These are phyloP conservation scores for Botrytis elliptica DNA, from an alignment of 2,329 filamentous ascomycete genomes.

Conservation along the genomic window DNA sequence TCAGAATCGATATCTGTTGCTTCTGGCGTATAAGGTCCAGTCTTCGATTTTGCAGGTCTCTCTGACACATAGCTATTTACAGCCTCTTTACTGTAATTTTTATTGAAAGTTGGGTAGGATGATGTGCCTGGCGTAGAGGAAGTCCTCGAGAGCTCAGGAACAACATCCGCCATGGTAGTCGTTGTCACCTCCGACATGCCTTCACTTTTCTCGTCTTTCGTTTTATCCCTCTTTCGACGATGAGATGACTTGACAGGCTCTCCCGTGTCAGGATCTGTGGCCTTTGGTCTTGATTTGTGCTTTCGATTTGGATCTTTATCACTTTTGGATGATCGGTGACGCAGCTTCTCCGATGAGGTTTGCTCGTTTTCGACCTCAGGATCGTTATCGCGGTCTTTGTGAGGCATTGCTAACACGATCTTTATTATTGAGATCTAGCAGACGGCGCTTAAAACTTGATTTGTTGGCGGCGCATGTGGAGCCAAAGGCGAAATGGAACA, in stretches of 20 bases:
- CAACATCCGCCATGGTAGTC: conserved; percentile 47
- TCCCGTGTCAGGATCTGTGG: conserved; percentile 38
- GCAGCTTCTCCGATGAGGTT: conserved; percentile 32
- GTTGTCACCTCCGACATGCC: conserved; percentile 31
- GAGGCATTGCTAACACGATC: conserved; percentile 22
- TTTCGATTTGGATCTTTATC: conserved; percentile 38
- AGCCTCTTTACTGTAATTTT: conserved; percentile 86
- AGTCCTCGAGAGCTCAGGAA: conserved; percentile 46
- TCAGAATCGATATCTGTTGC: conserved; percentile 64
- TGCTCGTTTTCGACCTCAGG: conserved; percentile 33
- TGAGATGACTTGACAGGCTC: conserved; percentile 36
- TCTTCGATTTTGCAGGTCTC: conserved; percentile 28
- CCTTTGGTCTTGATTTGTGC: conserved; percentile 38
- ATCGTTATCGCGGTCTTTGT: conserved; percentile 30
- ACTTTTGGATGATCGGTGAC: conserved; percentile 34
- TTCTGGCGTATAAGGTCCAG: conserved; percentile 61
- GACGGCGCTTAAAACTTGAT: conserved; percentile 24
- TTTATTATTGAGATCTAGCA: conserved; percentile 8
- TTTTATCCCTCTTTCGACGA: conserved; percentile 35
- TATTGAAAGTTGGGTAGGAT: conserved; percentile 77
- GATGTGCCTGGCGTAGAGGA: conserved; percentile 37
- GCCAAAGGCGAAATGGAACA: conserved; percentile 5
- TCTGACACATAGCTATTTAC: conserved; percentile 52
- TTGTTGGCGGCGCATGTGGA: conserved; percentile 23
- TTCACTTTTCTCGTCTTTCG: conserved; percentile 26